These are phyloP conservation scores for Xylaria intraflava DNA, from an alignment of 495 filamentous ascomycete species.

Conservation along the genomic window DNA sequence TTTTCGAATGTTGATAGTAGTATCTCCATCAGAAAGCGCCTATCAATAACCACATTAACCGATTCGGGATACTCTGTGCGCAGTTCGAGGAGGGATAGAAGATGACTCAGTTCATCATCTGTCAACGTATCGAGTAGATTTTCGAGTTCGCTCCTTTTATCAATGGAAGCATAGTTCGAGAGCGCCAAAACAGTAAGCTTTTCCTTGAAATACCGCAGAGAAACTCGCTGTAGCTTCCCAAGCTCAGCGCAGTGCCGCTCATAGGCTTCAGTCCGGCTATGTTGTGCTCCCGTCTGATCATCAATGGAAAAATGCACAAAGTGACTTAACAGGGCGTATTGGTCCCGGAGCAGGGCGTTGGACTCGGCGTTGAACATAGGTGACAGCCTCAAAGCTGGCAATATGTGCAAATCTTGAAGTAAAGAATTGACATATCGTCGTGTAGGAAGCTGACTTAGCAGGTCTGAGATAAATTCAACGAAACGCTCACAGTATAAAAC, in stretches of 20 bases:
- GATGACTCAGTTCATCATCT: constrained; percentile 62
- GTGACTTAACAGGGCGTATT: constrained; percentile 70
- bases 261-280: constrained; percentile 65
- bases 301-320: constrained; percentile 86
- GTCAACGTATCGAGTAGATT: constrained; percentile 65
- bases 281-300: constrained; percentile 76
- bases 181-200: constrained; percentile 86
- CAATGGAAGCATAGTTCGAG: constrained; percentile 85
- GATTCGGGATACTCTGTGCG: constrained; percentile 72
- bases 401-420: constrained; percentile 82
- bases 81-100: constrained; percentile 68
- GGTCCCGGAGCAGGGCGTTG: constrained; percentile 75
- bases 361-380: constrained; percentile 66
- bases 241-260: constrained; percentile 70
- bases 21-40: constrained; percentile 66
- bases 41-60: constrained; percentile 52
- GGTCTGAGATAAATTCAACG: constrained; percentile 80
- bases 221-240: constrained; percentile 71
- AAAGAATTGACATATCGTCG: constrained; percentile 89
- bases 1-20: constrained; percentile 73
- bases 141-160: constrained; percentile 70
- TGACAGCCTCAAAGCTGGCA: constrained; percentile 74
- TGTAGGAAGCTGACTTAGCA: constrained; percentile 90
- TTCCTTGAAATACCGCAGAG: constrained; percentile 78
- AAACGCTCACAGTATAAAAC: constrained; percentile 86